Evolutionary conservation across 176 grass and related monocot species (phyloP).

Genomic region (Miscanthus lutarioriparius): DNA sequence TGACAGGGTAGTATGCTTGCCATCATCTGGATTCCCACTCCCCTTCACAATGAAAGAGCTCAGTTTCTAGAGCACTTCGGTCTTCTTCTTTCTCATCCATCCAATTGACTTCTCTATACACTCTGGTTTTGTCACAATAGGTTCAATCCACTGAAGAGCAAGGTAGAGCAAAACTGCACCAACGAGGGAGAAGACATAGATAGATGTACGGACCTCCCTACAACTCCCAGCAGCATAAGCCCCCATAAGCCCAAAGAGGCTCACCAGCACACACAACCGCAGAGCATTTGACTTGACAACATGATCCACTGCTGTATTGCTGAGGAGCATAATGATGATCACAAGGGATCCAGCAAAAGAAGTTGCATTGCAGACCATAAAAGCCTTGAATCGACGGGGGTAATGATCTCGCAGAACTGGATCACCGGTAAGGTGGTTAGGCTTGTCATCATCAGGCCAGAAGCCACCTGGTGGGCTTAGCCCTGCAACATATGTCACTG

Average conservation of each 20-base stretch:
- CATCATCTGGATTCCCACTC: background rate
- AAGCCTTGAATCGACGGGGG: conserved; percentile 37
- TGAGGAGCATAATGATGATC: conserved; percentile 47
- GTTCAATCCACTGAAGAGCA: conserved; percentile 27
- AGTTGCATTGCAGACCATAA: conserved; percentile 44
- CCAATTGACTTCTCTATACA: background rate
- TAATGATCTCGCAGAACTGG: conserved; percentile 38
- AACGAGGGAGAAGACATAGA: conserved; percentile 44
- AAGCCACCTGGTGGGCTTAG: conserved; percentile 46
- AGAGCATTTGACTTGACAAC: conserved; percentile 48
- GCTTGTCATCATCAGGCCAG: conserved; percentile 28
- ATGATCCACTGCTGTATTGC: conserved; percentile 28
- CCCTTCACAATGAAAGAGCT: background rate
- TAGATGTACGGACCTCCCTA: conserved; percentile 40
- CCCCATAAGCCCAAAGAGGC: conserved; percentile 44
- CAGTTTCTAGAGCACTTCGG: background rate
- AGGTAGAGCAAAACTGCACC: conserved; percentile 25
- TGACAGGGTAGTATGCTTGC: background rate
- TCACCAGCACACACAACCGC: conserved; percentile 37
- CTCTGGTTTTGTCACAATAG: background rate
- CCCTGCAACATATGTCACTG: conserved; percentile 31
- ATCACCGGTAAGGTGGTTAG: conserved; percentile 28
- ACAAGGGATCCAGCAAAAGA: conserved; percentile 39
- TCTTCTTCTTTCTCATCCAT: conserved; percentile 11
- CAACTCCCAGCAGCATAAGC: conserved; percentile 43